Conservation (phyloP, 108 stramenopile species). For the Mayamaea pseudoterrestris region DNA sequence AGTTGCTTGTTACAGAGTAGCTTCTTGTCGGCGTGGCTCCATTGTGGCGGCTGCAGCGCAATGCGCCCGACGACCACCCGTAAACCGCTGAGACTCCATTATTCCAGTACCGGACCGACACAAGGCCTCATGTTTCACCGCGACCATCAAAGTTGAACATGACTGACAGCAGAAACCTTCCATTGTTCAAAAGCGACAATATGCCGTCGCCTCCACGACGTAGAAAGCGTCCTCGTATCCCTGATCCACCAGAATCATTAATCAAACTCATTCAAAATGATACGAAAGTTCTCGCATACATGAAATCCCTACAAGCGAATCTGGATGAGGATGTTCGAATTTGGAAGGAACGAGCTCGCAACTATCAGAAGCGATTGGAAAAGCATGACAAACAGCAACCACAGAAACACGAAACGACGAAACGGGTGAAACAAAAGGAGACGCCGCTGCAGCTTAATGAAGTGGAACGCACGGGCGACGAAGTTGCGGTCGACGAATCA, state of each 20-base stretch:
- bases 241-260: conserved; percentile 46
- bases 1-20: no score
- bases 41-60: no score
- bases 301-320: conserved; percentile 50
- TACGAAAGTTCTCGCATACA: conserved; percentile 38
- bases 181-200: no score
- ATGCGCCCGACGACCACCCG: no score
- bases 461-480: no score
- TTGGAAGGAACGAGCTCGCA: conserved; percentile 46
- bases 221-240: conserved; percentile 1
- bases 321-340: conserved; percentile 52
- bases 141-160: no score
- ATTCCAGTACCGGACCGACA: no score
- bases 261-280: conserved; percentile 41
- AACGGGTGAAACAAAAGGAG: not conserved
- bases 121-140: no score
- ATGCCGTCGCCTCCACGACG: no score
- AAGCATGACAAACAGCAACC: not conserved
- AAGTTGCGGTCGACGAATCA: not conserved
- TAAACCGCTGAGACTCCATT: no score
- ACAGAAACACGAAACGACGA: not conserved
- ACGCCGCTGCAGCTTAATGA: not conserved
- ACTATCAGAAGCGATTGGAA: conserved; percentile 7
- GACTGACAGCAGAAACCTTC: no score
- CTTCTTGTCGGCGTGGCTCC: no score